Conservation (phyloP, 1,284 basidiomycete species). For the Pseudozyma flocculosa region DNA sequence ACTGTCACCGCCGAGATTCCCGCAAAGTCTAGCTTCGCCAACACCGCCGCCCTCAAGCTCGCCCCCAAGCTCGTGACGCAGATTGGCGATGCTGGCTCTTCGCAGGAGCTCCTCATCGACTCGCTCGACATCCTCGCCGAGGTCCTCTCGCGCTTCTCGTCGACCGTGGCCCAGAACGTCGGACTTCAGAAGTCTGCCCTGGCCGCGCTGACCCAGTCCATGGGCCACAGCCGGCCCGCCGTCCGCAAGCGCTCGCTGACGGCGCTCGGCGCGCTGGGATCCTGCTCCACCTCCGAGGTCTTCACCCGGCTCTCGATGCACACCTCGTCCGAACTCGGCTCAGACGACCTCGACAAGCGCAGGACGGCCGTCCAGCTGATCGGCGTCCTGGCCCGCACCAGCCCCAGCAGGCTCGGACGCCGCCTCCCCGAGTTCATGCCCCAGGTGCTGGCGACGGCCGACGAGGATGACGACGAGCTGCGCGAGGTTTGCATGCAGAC, state of each 20-base stretch:
- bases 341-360: conserved; percentile 62
- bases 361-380: conserved; percentile 77
- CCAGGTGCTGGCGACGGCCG: conserved; percentile 68
- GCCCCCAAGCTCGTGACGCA: conserved; percentile 77
- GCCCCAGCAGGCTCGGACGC: conserved; percentile 41
- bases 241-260: conserved; percentile 46
- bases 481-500: conserved; percentile 62
- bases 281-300: conserved; percentile 39
- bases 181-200: conserved; percentile 66
- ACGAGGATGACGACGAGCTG: conserved; percentile 71
- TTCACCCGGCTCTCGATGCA: conserved; percentile 44
- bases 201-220: conserved; percentile 64
- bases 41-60: conserved; percentile 77
- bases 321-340: conserved; percentile 28
- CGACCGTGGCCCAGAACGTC: conserved; percentile 59
- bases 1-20: conserved; percentile 89
- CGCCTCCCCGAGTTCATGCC: conserved; percentile 60
- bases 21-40: conserved; percentile 73
- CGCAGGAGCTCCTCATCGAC: conserved; percentile 82
- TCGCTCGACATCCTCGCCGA: conserved; percentile 87
- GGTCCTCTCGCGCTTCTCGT: conserved; percentile 69
- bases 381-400: conserved; percentile 63
- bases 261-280: conserved; percentile 70
- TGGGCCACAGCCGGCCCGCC: conserved; percentile 35
- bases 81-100: conserved; percentile 61